Conservation (phyloP, 805 yeast species). For the Lachancea thermotolerans region DNA sequence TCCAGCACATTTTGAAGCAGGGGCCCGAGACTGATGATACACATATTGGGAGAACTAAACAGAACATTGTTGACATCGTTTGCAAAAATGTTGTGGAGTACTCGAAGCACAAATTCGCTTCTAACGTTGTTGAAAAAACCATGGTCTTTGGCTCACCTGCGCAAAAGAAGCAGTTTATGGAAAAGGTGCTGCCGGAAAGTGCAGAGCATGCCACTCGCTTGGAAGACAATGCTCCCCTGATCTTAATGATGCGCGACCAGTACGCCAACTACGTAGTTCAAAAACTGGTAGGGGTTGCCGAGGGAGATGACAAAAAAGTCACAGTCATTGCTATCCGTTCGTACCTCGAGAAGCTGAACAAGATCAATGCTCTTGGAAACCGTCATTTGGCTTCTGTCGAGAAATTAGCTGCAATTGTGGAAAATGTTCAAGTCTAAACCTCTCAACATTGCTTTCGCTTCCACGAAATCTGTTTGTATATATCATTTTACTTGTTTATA, state of each 20-base stretch:
- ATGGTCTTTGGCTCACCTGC: constrained; percentile 61
- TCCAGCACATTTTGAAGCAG: constrained; percentile 87
- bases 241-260: constrained; percentile 95
- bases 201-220: constrained; percentile 39
- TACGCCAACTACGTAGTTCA: constrained; percentile 97
- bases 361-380: constrained; percentile 27
- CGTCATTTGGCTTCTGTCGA: constrained; percentile 34
- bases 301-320: constrained; percentile 58
- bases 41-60: constrained; percentile 24
- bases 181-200: constrained; percentile 56
- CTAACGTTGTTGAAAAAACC: constrained; percentile 94
- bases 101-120: constrained; percentile 95
- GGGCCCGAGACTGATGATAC: constrained; percentile 39
- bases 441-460: neutral
- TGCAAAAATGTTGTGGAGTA: constrained; percentile 66
- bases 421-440: constrained; percentile 18
- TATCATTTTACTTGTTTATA: constrained; percentile 9
- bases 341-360: constrained; percentile 53
- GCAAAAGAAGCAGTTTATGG: constrained; percentile 58
- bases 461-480: constrained; percentile 4
- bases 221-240: constrained; percentile 63
- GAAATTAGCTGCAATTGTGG: constrained; percentile 30
- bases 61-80: constrained; percentile 57
- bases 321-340: constrained; percentile 73
- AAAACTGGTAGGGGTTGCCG: constrained; percentile 78